Conservation (phyloP, 2,329 filamentous ascomycete species). For the Exophiala phaeomuriformis region DNA sequence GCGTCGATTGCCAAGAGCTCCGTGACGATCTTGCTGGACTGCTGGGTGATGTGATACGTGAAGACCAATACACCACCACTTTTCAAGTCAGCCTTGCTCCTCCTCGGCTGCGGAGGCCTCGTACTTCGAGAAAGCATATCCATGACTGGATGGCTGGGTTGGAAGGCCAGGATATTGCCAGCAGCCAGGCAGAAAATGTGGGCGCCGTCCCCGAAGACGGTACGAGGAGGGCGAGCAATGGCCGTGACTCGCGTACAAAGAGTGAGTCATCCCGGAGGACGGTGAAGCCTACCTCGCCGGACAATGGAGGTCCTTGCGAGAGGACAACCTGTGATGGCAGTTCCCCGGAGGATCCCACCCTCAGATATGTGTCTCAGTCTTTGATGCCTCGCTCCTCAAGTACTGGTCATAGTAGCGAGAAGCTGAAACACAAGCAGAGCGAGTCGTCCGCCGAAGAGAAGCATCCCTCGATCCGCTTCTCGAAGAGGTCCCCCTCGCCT, state of each 20-base stretch:
- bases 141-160: constrained; percentile 13
- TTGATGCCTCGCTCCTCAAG: constrained; percentile 5
- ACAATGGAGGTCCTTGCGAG: constrained; percentile 20
- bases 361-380: constrained; percentile 8
- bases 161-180: constrained; percentile 1
- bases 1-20: constrained; percentile 55
- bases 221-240: neutral
- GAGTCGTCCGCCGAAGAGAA: constrained; percentile 5
- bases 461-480: constrained; percentile 11
- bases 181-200: neutral
- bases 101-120: constrained; percentile 7
- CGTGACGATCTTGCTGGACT: constrained; percentile 42
- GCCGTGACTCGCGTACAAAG: constrained; percentile 2
- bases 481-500: constrained; percentile 7
- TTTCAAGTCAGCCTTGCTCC: constrained; percentile 24
- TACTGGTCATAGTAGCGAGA: constrained; percentile 10
- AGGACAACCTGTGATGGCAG: constrained; percentile 24
- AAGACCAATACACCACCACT: constrained; percentile 23
- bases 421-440: constrained; percentile 14
- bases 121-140: constrained; percentile 11
- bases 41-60: constrained; percentile 33
- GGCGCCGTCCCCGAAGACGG: neutral
- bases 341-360: constrained; percentile 10
- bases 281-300: neutral
- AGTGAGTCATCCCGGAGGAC: constrained; percentile 15